These are phyloP conservation scores for Psilocybe mexicana DNA, from an alignment of 1,284 basidiomycete species.

Conservation along the genomic window DNA sequence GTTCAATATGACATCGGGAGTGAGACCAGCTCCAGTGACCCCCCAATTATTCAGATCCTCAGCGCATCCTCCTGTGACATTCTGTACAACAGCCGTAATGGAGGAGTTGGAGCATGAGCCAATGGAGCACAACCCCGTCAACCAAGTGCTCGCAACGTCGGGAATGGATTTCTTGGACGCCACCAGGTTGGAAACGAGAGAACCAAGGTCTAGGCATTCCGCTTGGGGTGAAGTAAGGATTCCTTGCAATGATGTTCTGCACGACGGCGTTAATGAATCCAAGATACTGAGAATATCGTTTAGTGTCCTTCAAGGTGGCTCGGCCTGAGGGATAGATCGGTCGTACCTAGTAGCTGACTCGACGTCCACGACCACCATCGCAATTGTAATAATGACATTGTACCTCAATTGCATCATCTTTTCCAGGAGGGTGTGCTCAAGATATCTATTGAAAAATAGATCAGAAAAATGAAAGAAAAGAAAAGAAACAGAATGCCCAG, in stretches of 20 bases:
- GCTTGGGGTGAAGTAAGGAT: slow-evolving; percentile 28
- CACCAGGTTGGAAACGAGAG: slow-evolving; percentile 21
- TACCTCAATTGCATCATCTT: neutral
- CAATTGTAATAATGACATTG: neutral
- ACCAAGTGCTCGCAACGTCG: slow-evolving; percentile 44
- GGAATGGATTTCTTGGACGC: slow-evolving; percentile 11
- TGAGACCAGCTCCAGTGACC: slow-evolving; percentile 30
- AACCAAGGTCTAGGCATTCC: slow-evolving; percentile 29
- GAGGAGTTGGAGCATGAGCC: slow-evolving; percentile 54
- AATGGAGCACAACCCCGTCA: slow-evolving; percentile 52
- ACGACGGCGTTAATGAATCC: slow-evolving; percentile 9
- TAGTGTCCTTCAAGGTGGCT: neutral
- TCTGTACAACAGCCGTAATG: slow-evolving; percentile 42
- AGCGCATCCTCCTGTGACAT: slow-evolving; percentile 51
- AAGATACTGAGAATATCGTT: neutral
- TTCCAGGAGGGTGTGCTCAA: neutral
- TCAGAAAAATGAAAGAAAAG: neutral
- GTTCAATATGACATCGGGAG: slow-evolving; percentile 18
- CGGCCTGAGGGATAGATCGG: neutral
- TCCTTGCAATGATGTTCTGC: slow-evolving; percentile 18
- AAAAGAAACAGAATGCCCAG: neutral
- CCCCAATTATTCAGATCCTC: slow-evolving; percentile 45
- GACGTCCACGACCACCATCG: neutral
- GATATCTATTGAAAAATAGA: neutral
- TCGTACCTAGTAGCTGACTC: neutral